Conservation (phyloP, 371 early-diverging fungal species). For the Batkoa obscura region DNA sequence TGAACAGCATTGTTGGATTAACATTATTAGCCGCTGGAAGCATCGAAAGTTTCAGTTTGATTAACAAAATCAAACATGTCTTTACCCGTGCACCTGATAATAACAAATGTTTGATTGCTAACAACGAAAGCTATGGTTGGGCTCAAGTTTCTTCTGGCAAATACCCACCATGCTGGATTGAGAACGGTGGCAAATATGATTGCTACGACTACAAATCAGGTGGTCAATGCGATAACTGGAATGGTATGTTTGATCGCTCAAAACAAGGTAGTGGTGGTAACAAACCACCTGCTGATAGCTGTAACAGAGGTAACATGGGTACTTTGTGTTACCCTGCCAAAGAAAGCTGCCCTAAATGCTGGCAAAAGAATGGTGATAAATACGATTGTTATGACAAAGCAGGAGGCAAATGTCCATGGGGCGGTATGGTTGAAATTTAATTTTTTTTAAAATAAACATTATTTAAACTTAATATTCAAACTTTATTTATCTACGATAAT, state of each 20-base stretch:
- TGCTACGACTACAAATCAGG: neutral
- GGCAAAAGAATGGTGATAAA: neutral
- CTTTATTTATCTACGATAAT: constrained; percentile 49
- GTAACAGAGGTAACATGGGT: no score
- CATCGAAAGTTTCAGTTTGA: neutral
- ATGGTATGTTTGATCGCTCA: constrained; percentile 1
- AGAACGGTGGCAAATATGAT: neutral
- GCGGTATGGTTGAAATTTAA: neutral
- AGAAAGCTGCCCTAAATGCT: neutral
- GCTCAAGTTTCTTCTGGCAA: neutral
- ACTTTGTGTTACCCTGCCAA: neutral
- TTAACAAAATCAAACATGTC: neutral
- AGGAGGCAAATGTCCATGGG: neutral
- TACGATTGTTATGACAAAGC: neutral
- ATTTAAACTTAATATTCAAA: no score
- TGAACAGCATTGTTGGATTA: neutral
- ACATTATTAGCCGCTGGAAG: neutral
- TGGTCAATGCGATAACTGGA: neutral
- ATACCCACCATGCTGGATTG: neutral
- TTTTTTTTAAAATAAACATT: no score
- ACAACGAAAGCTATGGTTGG: neutral
- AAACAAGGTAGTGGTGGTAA: neutral
- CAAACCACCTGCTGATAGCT: neutral
- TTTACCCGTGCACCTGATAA: no score
- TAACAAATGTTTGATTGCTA: neutral